phyloP scores from a whole-genome alignment of 2,329 filamentous ascomycete genomes.

The Balansia obtecta region DNA sequence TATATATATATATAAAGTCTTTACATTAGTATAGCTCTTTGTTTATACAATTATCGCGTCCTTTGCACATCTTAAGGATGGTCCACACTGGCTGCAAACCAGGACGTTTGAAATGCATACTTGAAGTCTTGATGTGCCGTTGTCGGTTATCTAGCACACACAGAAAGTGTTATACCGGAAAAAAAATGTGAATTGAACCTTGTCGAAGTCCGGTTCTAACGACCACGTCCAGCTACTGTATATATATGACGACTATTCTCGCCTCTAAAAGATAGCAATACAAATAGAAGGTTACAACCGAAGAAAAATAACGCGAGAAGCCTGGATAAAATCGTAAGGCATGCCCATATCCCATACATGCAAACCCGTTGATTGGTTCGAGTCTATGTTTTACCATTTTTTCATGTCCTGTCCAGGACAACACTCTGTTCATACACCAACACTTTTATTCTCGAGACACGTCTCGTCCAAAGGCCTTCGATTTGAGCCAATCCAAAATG shows the following conservation, averaged over 20 bases:
- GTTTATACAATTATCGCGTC: no score
- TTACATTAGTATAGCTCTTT: no score
- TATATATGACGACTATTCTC: neutral
- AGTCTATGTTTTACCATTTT: neutral
- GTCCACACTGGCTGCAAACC: no score
- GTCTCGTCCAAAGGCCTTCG: slow-evolving; percentile 91
- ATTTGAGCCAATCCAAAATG: slow-evolving; percentile 90
- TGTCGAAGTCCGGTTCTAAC: neutral
- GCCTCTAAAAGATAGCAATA: neutral
- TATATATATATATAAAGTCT: no score
- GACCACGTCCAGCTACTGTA: neutral
- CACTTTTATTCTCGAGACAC: slow-evolving; percentile 63
- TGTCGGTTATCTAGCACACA: no score
- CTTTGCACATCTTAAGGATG: no score
- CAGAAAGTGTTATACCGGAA: no score
- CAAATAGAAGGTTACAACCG: neutral
- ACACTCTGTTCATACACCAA: neutral
- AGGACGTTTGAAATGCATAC: no score
- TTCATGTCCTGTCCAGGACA: neutral
- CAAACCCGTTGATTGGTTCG: neutral
- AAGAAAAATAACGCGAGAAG: neutral
- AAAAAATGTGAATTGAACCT: no score
- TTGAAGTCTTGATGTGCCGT: no score
- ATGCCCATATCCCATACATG: neutral
- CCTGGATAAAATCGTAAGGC: neutral